Percentiles rank a stretch among this genome's conserved stretches.
Conservation (phyloP, 768 basidiomycete genomes). For the Russula compacta region DNA sequence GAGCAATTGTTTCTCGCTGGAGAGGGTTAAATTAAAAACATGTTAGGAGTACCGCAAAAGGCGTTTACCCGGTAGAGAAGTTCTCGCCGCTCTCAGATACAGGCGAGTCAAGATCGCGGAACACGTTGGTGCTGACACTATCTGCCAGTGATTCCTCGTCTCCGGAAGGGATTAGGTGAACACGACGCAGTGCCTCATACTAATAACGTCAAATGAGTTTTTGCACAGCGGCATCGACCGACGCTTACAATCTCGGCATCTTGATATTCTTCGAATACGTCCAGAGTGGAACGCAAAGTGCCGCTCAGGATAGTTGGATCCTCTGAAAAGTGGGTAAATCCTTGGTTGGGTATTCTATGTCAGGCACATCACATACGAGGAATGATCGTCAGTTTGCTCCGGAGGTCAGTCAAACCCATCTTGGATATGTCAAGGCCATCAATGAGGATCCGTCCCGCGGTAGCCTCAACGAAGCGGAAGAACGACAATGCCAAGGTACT, state of each 20-base stretch:
- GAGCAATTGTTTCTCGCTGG: constrained; percentile 72
- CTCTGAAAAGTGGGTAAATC: constrained; percentile 38
- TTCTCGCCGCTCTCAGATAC: constrained; percentile 86
- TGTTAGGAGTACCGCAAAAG: not conserved
- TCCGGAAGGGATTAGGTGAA: constrained; percentile 61
- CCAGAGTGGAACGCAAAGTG: constrained; percentile 68
- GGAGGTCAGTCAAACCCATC: constrained; percentile 75
- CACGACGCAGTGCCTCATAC: constrained; percentile 79
- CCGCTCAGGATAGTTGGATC: constrained; percentile 86
- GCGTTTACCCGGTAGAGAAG: constrained; percentile 68
- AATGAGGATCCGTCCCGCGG: constrained; percentile 61
- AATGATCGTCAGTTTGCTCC: constrained; percentile 68
- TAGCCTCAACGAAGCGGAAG: constrained; percentile 87
- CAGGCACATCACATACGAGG: constrained; percentile 40
- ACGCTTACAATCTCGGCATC: constrained; percentile 67
- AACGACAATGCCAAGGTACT: constrained; percentile 77
- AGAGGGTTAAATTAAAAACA: not conserved
- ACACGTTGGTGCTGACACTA: constrained; percentile 61
- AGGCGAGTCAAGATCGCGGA: constrained; percentile 62
- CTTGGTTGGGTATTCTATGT: not conserved
- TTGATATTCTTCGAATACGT: constrained; percentile 80
- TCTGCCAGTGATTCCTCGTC: constrained; percentile 40
- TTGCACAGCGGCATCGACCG: not conserved
- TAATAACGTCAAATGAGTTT: constrained; percentile 24
- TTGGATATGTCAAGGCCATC: constrained; percentile 74